A percentile compares a stretch with the other conserved stretches of the same genome.
These are phyloP conservation scores for Ophiocordyceps camponoti-floridani DNA, from an alignment of 2,329 filamentous ascomycete species.

Conservation along the genomic window DNA sequence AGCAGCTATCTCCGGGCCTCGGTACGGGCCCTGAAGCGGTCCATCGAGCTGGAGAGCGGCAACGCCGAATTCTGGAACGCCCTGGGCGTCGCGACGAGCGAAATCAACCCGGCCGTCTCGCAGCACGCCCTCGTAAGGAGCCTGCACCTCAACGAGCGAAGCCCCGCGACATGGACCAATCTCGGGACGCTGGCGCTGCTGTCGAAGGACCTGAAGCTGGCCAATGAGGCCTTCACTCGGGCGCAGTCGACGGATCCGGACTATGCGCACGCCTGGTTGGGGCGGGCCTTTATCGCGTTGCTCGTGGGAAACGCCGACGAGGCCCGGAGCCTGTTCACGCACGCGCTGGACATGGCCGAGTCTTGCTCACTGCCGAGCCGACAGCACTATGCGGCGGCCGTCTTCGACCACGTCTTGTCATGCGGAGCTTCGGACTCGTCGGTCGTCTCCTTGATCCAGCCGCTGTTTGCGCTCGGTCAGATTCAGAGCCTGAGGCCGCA, in stretches of 20 bases:
- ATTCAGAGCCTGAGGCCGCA: slow-evolving; percentile 52
- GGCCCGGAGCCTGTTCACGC: slow-evolving; percentile 71
- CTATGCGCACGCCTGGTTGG: slow-evolving; percentile 84
- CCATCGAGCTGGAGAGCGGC: slow-evolving; percentile 86
- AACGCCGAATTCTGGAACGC: slow-evolving; percentile 97
- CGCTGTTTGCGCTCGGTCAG: slow-evolving; percentile 77
- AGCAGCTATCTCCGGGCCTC: slow-evolving; percentile 61
- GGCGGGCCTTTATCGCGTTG: slow-evolving; percentile 73
- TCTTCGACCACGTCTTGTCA: slow-evolving; percentile 64
- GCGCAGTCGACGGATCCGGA: slow-evolving; percentile 92
- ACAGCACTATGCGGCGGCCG: slow-evolving; percentile 59
- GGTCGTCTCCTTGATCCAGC: slow-evolving; percentile 56
- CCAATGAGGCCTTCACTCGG: slow-evolving; percentile 75
- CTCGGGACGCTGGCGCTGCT: slow-evolving; percentile 72
- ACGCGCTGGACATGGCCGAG: slow-evolving; percentile 84
- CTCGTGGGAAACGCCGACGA: slow-evolving; percentile 58
- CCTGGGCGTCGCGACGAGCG: slow-evolving; percentile 75
- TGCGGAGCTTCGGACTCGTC: slow-evolving; percentile 26
- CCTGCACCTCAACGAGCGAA: slow-evolving; percentile 80
- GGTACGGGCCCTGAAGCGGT: slow-evolving; percentile 81
- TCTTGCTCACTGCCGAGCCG: slow-evolving; percentile 57
- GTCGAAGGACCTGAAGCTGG: slow-evolving; percentile 68
- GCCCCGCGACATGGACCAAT: slow-evolving; percentile 76
- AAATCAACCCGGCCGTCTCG: slow-evolving; percentile 68
- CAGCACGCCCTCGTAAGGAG: slow-evolving; percentile 90